Evolutionary conservation across 2,329 filamentous ascomycete genomes (phyloP).

Genomic region (Colletotrichum gigasporum): DNA sequence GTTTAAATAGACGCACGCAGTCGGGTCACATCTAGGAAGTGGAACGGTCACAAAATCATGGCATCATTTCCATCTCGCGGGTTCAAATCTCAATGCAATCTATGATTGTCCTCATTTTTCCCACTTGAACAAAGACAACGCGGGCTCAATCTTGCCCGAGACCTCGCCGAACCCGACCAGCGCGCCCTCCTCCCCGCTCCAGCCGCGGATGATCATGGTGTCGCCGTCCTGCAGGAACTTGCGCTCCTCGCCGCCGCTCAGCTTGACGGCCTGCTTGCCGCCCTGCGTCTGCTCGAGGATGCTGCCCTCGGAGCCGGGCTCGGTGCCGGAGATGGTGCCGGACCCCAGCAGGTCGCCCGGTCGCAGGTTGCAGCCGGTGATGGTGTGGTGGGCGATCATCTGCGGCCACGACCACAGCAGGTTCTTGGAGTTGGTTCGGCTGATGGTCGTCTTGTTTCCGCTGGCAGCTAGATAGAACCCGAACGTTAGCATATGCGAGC

Average conservation of each 20-base stretch:
- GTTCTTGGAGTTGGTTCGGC: conserved; percentile 44
- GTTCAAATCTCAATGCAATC: too few species aligned
- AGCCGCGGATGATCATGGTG: conserved; percentile 71
- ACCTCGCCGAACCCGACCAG: conserved; percentile 83
- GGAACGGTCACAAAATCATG: too few species aligned
- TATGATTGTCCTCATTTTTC: neutral
- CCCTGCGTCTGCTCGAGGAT: conserved; percentile 77
- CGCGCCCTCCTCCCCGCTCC: conserved; percentile 71
- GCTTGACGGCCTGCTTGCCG: conserved; percentile 70
- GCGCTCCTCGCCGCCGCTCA: conserved; percentile 73
- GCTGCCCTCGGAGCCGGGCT: conserved; percentile 72
- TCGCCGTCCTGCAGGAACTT: conserved; percentile 81
- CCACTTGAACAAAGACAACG: conserved; percentile 42
- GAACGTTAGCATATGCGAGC: conserved; percentile 18
- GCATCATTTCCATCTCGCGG: neutral
- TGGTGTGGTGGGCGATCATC: conserved; percentile 84
- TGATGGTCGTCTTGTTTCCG: conserved; percentile 40
- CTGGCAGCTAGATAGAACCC: conserved; percentile 36
- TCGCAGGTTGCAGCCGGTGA: conserved; percentile 79
- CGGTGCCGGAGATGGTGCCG: conserved; percentile 77
- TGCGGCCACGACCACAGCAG: conserved; percentile 85
- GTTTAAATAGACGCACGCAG: conserved; percentile 5
- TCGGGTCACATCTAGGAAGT: too few species aligned
- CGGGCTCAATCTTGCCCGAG: conserved; percentile 63
- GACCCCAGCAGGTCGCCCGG: conserved; percentile 81